Evolutionary conservation across 495 filamentous ascomycete species (phyloP).

Genomic region (Xylaria acuta): DNA sequence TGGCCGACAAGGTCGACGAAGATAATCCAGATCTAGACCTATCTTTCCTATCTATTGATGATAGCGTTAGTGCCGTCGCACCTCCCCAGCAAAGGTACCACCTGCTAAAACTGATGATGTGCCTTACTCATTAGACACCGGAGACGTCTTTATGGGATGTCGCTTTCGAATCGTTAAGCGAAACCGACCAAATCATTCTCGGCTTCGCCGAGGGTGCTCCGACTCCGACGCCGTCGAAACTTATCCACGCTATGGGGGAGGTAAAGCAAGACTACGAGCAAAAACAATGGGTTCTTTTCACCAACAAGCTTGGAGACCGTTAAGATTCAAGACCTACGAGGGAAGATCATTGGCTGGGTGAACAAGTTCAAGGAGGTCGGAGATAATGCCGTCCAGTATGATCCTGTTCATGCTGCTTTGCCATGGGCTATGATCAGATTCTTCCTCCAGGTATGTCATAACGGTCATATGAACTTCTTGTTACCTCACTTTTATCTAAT

Average conservation of each 20-base stretch:
- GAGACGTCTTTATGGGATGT: background rate
- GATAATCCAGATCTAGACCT: background rate
- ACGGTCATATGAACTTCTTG: background rate
- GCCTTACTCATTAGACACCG: background rate
- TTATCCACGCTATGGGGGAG: background rate
- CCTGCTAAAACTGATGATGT: background rate
- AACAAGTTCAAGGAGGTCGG: constrained; percentile 50
- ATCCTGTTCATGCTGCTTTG: constrained; percentile 51
- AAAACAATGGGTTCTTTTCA: background rate
- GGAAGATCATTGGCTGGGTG: constrained; percentile 43
- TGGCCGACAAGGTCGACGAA: background rate
- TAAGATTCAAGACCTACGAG: background rate
- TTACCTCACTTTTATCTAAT: no score
- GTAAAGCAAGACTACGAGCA: background rate
- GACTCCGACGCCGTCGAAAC: background rate
- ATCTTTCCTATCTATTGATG: background rate
- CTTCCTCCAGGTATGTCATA: constrained; percentile 36
- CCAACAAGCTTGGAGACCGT: background rate
- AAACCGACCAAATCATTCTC: background rate
- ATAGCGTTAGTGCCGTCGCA: background rate
- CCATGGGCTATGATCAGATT: constrained; percentile 56
- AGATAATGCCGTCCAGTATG: constrained; percentile 47
- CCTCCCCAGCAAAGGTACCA: background rate
- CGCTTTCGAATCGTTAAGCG: background rate
- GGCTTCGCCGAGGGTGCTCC: background rate